A percentile compares a stretch with the other conserved stretches of the same genome.
phyloP scores from a whole-genome alignment of 257 asterid genomes.

The Nicotiana attenuata region DNA sequence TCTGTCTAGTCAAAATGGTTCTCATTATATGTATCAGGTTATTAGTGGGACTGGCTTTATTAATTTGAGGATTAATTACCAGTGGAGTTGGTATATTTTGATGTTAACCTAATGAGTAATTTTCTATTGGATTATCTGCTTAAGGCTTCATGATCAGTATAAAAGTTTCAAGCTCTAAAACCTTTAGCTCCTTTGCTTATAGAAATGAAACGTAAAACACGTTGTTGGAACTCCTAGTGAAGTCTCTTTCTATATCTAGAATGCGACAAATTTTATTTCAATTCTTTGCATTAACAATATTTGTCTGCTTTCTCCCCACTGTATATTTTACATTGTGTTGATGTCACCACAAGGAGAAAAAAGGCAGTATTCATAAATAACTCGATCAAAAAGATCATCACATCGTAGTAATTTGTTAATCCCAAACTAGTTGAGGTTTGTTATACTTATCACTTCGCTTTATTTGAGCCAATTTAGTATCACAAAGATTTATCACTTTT shows the following conservation, averaged over 20 bases:
- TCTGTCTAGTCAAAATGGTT: background rate
- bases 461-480: too few species aligned
- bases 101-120: background rate
- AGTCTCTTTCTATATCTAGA: background rate
- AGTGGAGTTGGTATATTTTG: background rate
- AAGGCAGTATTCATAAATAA: too few species aligned
- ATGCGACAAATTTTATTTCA: background rate
- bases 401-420: too few species aligned
- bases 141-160: too few species aligned
- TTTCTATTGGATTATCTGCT: background rate
- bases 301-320: background rate
- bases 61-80: background rate
- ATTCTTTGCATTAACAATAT: background rate
- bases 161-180: too few species aligned
- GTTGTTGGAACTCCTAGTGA: background rate
- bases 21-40: background rate
- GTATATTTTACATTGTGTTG: too few species aligned
- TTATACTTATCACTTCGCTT: too few species aligned
- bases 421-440: background rate
- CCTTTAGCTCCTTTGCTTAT: too few species aligned
- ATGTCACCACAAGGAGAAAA: too few species aligned
- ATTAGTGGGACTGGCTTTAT: background rate
- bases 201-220: background rate
- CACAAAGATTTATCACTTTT: too few species aligned
- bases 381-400: too few species aligned